Percentiles rank a stretch among this genome's conserved stretches.
These are phyloP conservation scores for Macadamia tetraphylla DNA, from an alignment of 164 flowering plant species.

Conservation along the genomic window DNA sequence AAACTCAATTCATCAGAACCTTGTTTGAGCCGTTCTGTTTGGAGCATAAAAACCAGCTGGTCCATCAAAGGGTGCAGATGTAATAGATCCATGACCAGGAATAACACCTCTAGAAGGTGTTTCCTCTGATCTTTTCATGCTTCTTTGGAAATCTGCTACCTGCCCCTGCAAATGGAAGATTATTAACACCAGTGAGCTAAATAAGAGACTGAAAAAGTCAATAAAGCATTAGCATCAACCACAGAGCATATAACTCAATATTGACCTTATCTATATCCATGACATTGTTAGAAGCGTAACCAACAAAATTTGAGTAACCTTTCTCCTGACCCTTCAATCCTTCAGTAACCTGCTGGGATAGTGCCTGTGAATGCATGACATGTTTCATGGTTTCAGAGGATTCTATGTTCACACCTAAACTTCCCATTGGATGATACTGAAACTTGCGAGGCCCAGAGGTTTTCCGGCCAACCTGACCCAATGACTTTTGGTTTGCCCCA, in stretches of 20 bases:
- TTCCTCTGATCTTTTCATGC: constrained; percentile 26
- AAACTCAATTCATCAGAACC: constrained; percentile 30
- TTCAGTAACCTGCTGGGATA: constrained; percentile 29
- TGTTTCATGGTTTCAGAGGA: constrained; percentile 33
- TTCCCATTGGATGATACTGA: constrained; percentile 94
- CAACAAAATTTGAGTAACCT: constrained; percentile 32
- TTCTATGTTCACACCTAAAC: constrained; percentile 47
- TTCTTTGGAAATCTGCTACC: constrained; percentile 34
- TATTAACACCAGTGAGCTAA: constrained; percentile 1
- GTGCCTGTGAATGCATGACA: constrained; percentile 24
- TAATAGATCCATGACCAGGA: constrained; percentile 26
- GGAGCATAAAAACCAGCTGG: constrained; percentile 25
- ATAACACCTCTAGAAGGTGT: constrained; percentile 26
- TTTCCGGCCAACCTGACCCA: constrained; percentile 31
- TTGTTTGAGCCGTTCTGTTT: constrained; percentile 32
- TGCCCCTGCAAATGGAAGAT: constrained; percentile 29
- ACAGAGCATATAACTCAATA: neutral
- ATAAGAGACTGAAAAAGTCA: neutral
- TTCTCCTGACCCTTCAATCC: constrained; percentile 30
- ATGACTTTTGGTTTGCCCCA: constrained; percentile 42
- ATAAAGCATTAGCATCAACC: neutral
- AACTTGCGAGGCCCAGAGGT: constrained; percentile 40
- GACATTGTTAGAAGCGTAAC: constrained; percentile 29
- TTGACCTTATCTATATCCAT: constrained; percentile 50
- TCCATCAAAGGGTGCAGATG: constrained; percentile 34